These are phyloP conservation scores for Aspergillus versicolor DNA, from an alignment of 2,329 filamentous ascomycete species.

Conservation along the genomic window DNA sequence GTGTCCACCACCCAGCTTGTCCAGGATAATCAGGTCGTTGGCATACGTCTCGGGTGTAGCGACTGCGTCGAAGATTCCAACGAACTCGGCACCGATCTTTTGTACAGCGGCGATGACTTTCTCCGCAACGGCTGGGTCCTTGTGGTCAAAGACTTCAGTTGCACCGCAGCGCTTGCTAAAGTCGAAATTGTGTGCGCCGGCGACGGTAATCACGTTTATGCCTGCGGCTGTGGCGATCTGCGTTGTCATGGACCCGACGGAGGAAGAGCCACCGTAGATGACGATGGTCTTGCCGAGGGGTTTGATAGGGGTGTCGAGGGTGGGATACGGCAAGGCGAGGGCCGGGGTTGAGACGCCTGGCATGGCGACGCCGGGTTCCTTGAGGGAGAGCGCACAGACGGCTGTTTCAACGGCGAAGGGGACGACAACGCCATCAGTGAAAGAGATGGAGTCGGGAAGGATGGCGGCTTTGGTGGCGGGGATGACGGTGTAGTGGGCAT, in stretches of 20 bases:
- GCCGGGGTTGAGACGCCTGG: slow-evolving; percentile 20
- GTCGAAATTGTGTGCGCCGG: slow-evolving; percentile 37
- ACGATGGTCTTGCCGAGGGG: slow-evolving; percentile 30
- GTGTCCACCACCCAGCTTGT: slow-evolving; percentile 15
- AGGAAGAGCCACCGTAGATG: slow-evolving; percentile 47
- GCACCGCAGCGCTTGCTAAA: slow-evolving; percentile 39
- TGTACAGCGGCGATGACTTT: slow-evolving; percentile 25
- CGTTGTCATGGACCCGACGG: slow-evolving; percentile 44
- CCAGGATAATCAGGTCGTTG: slow-evolving; percentile 6
- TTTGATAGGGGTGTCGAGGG: slow-evolving; percentile 8
- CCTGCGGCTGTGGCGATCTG: slow-evolving; percentile 44
- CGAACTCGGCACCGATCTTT: slow-evolving; percentile 14
- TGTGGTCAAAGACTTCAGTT: slow-evolving; percentile 39
- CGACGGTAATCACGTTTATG: slow-evolving; percentile 40
- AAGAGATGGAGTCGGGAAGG: slow-evolving; percentile 33
- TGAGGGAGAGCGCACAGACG: slow-evolving; percentile 25
- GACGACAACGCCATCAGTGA: slow-evolving; percentile 37
- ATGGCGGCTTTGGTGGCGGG: slow-evolving; percentile 20
- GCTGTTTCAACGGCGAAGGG: slow-evolving; percentile 37
- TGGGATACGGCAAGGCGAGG: slow-evolving; percentile 24
- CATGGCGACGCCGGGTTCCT: not conserved
- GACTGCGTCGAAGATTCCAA: slow-evolving; percentile 13
- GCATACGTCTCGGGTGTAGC: slow-evolving; percentile 2
- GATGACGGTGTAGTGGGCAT: slow-evolving; percentile 30
- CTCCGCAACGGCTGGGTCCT: slow-evolving; percentile 25